These are phyloP conservation scores for Colletotrichum nymphaeae DNA, from an alignment of 2,329 filamentous ascomycete genomes.

Conservation along the genomic window DNA sequence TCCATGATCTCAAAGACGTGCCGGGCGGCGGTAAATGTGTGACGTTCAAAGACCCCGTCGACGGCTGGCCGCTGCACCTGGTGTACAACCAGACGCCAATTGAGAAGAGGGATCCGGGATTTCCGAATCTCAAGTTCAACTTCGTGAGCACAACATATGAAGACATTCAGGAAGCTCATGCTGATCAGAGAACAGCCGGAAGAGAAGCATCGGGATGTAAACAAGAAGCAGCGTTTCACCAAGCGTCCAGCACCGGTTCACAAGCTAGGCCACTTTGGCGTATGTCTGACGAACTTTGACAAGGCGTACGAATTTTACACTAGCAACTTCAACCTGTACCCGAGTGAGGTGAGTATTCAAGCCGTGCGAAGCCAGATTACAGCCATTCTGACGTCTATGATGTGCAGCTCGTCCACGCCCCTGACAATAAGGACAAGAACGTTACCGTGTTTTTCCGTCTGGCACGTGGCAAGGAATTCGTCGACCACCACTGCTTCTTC, in stretches of 20 bases:
- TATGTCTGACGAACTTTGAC: constrained; percentile 63
- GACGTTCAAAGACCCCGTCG: constrained; percentile 63
- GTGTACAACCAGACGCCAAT: constrained; percentile 63
- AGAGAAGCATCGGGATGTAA: constrained; percentile 54
- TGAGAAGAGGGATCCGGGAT: constrained; percentile 48
- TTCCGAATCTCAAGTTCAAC: constrained; percentile 58
- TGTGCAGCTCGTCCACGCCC: constrained; percentile 35
- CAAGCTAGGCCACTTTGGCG: constrained; percentile 66
- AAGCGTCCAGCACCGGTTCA: constrained; percentile 60
- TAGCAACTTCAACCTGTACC: constrained; percentile 61
- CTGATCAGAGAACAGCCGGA: constrained; percentile 45
- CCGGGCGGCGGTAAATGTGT: constrained; percentile 66
- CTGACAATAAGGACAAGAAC: constrained; percentile 45
- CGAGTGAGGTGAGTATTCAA: constrained; percentile 55
- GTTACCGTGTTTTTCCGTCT: constrained; percentile 59
- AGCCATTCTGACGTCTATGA: not conserved
- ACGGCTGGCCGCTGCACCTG: constrained; percentile 68
- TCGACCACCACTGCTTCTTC: constrained; percentile 65
- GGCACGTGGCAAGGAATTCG: constrained; percentile 54
- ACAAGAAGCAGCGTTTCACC: constrained; percentile 61
- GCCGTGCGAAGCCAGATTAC: too few relatives aligned
- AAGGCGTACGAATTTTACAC: constrained; percentile 62
- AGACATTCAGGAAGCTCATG: not conserved
- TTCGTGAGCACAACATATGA: constrained; percentile 46
- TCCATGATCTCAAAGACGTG: constrained; percentile 60